Evolutionary conservation across 306 rosid genomes (phyloP), one percentile per base, ranked within the genome.

Genomic region (Gillenia trifoliata): DNA sequence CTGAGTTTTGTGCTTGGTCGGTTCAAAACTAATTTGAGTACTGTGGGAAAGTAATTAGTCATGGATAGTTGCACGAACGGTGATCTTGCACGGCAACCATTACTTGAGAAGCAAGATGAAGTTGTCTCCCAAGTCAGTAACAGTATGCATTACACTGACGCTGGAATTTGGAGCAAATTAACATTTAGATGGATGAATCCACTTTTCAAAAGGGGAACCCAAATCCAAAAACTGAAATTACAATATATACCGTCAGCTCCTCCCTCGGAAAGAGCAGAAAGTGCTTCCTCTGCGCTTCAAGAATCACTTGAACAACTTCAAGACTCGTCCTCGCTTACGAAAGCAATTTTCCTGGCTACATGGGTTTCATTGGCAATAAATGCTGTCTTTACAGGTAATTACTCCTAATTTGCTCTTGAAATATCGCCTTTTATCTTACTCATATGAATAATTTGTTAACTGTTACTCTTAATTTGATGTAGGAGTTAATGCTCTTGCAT

Each of bases 151-250:
- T 88, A 85, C 57, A 7, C 61, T 8, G 78, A 63, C 28, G 85
- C 92, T 54, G 78, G 91, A 26, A 11, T 78, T 11, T 92, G 96
- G 96, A 87, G 92, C 65, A 84, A 83, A 30, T 76, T 87, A 47
- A 83, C 92, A 17, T 89, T 92, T 66, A 81, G 75, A 56, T 92
- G 97, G 98, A 50, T 92, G 75, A 90, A 90, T 20, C 91, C 91
- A 1, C 85, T 90, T 64, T 92, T 92, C 3, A 79, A 19, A 66
- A 86, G 59, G 64, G 98, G 94, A 30, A 30, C 1, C 25, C 73
- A 89, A 76, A 20, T 68, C 66, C 85, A 77, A 41, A 92, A 85
- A 29, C 89, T 90, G 49, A 91, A 90, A 17, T 75, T 80, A 75
- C 38, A 67, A 65, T 79, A 90, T 74, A 84, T 92, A 41, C 98